Evolutionary conservation across 495 filamentous ascomycete species (phyloP).

Genomic region (Hyaloscypha bicolor): DNA sequence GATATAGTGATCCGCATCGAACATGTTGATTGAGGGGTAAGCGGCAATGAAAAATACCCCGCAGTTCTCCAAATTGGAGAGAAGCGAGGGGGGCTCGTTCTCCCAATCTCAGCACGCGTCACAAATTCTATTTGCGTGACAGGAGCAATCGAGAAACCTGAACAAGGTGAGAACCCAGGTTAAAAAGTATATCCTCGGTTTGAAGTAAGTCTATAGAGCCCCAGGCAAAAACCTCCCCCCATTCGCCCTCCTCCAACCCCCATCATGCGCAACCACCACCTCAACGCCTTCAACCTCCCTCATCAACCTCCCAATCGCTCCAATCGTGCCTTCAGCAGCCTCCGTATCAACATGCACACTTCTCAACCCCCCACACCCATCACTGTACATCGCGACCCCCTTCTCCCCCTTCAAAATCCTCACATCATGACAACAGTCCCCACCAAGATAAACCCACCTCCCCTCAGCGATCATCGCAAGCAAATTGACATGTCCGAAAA

Average conservation of each 20-base stretch:
- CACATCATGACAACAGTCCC: constrained; percentile 12
- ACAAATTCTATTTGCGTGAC: too few relatives aligned
- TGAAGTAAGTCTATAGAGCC: not conserved
- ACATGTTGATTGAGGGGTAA: not conserved
- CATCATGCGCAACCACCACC: constrained; percentile 16
- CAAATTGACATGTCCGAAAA: constrained; percentile 12
- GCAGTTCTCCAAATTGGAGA: not conserved
- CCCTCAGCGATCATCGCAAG: not conserved
- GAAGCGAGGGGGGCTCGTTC: not conserved
- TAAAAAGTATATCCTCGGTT: not conserved
- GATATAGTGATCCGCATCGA: not conserved
- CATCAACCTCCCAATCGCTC: constrained; percentile 8
- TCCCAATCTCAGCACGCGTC: too few relatives aligned
- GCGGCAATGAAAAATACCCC: not conserved
- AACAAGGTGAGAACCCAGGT: too few relatives aligned
- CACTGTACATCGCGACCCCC: constrained; percentile 9
- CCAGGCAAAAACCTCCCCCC: constrained; percentile 4
- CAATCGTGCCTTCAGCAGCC: constrained; percentile 1
- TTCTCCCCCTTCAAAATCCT: constrained; percentile 12
- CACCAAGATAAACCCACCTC: constrained; percentile 18
- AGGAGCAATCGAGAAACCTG: too few relatives aligned
- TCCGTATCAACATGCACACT: constrained; percentile 15
- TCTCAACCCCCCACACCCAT: not conserved
- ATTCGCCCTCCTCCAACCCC: constrained; percentile 8
- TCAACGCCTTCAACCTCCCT: not conserved